These are phyloP conservation scores for Aspergillus carlsbadensis DNA, from an alignment of 495 filamentous ascomycete genomes.

Conservation along the genomic window DNA sequence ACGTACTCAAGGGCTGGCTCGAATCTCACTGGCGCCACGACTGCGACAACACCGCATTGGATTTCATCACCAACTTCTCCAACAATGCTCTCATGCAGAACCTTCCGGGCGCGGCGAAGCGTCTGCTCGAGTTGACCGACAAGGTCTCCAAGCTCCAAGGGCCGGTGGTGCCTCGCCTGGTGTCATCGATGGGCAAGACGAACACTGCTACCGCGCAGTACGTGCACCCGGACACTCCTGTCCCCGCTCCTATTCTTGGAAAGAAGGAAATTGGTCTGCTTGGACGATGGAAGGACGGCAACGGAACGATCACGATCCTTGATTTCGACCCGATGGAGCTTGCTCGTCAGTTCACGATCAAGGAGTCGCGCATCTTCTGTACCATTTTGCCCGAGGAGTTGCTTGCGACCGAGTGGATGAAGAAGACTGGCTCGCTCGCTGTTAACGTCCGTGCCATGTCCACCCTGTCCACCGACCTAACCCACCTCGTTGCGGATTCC, in stretches of 20 bases:
- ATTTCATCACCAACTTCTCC: slow-evolving; percentile 76
- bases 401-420: slow-evolving; percentile 91
- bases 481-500: slow-evolving; percentile 93
- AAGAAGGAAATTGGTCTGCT: slow-evolving; percentile 76
- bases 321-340: slow-evolving; percentile 94
- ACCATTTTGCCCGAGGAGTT: slow-evolving; percentile 91
- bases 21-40: slow-evolving; percentile 93
- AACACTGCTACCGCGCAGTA: slow-evolving; percentile 68
- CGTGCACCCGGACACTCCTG: slow-evolving; percentile 65
- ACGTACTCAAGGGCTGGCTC: slow-evolving; percentile 95
- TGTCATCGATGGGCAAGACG: slow-evolving; percentile 87
- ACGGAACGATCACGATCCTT: slow-evolving; percentile 69
- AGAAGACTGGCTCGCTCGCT: slow-evolving; percentile 72
- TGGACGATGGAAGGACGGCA: slow-evolving; percentile 70
- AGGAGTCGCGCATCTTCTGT: slow-evolving; percentile 91
- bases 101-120: slow-evolving; percentile 74
- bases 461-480: slow-evolving; percentile 82
- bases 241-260: slow-evolving; percentile 67
- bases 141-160: slow-evolving; percentile 79
- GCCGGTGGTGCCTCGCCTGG: slow-evolving; percentile 77
- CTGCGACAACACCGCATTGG: slow-evolving; percentile 70
- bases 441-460: slow-evolving; percentile 97
- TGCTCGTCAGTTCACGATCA: slow-evolving; percentile 89
- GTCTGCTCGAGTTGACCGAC: slow-evolving; percentile 72
- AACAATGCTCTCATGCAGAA: slow-evolving; percentile 62